A percentile compares a stretch with the other conserved stretches of the same genome.
Conservation (phyloP, 345 rosid species). For the Raphanus sativus region DNA sequence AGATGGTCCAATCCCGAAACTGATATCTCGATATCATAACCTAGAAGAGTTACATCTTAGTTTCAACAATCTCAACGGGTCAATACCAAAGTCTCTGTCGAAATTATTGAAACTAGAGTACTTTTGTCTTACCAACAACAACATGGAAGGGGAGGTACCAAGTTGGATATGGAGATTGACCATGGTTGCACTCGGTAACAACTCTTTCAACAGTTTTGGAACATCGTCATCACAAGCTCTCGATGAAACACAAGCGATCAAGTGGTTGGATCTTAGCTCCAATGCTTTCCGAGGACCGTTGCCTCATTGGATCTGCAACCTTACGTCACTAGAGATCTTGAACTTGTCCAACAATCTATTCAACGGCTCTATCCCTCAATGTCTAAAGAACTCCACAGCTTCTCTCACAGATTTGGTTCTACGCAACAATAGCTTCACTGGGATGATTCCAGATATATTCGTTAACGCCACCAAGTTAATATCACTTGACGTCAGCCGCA, state of each 20-base stretch:
- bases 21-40: not conserved
- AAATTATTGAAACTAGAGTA: not conserved
- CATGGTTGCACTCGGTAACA: not conserved
- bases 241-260: not conserved
- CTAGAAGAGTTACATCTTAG: not conserved
- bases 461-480: not conserved
- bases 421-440: not conserved
- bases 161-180: not conserved
- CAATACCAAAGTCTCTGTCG: not conserved
- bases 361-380: not conserved
- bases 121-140: not conserved
- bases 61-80: not conserved
- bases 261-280: not conserved
- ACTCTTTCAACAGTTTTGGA: not conserved
- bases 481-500: not conserved
- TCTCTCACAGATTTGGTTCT: not conserved
- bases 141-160: not conserved
- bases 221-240: not conserved
- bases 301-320: not conserved
- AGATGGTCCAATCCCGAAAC: not conserved
- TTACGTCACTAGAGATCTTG: not conserved
- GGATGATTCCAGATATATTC: not conserved
- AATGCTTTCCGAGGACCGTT: not conserved
- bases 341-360: not conserved
- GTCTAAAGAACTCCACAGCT: not conserved